Percentiles rank a stretch among this genome's conserved stretches.
phyloP scores from a whole-genome alignment of 257 asterid genomes.

The Salvia rosmarinus region DNA sequence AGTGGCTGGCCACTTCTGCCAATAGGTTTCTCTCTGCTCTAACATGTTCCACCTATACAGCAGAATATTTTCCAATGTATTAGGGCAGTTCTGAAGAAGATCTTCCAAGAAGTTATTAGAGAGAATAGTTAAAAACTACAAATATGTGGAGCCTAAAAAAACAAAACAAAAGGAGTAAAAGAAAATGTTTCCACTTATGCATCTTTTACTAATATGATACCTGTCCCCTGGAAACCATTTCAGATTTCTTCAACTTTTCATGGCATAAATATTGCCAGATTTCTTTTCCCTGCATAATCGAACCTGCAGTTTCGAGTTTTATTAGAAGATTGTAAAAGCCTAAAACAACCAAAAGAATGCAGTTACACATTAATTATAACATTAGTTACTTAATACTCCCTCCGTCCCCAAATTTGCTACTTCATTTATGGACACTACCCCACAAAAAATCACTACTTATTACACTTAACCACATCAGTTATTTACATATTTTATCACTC shows the following conservation, averaged over 20 bases:
- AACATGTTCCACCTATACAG: constrained; percentile 85
- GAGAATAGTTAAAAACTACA: not conserved
- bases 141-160: not conserved
- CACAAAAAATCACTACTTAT: no score
- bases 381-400: not conserved
- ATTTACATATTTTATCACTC: no score
- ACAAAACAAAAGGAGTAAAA: not conserved
- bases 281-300: constrained; percentile 83
- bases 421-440: no score
- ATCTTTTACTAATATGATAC: constrained; percentile 42
- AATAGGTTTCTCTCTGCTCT: constrained; percentile 93
- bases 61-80: constrained; percentile 29
- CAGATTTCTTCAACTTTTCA: constrained; percentile 95
- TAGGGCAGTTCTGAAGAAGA: constrained; percentile 26
- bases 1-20: constrained; percentile 98
- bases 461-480: no score
- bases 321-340: constrained; percentile 32
- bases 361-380: not conserved
- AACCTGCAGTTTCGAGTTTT: constrained; percentile 53
- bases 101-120: constrained; percentile 12
- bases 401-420: no score
- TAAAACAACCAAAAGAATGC: constrained; percentile 8
- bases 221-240: constrained; percentile 93
- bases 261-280: constrained; percentile 88
- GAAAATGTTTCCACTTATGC: not conserved